Percentiles rank a stretch among this genome's conserved stretches.
These are phyloP conservation scores for Aspergillus brunneoviolaceus DNA, from an alignment of 2,329 filamentous ascomycete genomes.

Conservation along the genomic window DNA sequence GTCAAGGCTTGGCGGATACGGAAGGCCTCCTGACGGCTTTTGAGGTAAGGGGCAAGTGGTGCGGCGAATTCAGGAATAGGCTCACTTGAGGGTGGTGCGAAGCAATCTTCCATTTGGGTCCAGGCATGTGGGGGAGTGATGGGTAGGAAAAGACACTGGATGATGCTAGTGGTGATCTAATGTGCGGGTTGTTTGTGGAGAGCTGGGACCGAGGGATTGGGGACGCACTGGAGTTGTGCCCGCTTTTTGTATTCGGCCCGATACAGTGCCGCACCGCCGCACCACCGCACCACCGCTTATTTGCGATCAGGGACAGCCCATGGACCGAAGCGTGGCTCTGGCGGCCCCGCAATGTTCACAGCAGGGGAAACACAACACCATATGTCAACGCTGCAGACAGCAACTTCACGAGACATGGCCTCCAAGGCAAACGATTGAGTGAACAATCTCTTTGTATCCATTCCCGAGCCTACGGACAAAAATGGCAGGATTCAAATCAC, in stretches of 20 bases:
- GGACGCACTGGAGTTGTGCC: neutral
- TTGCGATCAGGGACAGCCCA: neutral
- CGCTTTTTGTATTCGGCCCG: constrained; percentile 10
- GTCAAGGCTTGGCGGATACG: constrained; percentile 42
- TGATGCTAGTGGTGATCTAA: neutral
- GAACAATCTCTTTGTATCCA: no score
- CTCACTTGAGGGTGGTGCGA: constrained; percentile 20
- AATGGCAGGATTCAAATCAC: neutral
- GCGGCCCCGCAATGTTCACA: neutral
- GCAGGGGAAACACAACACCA: no score
- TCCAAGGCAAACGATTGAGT: no score
- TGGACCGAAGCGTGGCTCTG: neutral
- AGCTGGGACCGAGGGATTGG: constrained; percentile 1
- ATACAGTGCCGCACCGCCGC: constrained; percentile 1
- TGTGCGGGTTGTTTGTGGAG: neutral
- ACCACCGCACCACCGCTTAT: neutral
- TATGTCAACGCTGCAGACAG: no score
- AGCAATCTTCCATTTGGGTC: neutral
- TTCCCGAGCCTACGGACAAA: neutral
- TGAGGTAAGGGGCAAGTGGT: constrained; percentile 41
- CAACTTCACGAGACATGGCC: no score
- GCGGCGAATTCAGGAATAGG: constrained; percentile 37
- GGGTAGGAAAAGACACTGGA: neutral
- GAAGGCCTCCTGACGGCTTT: constrained; percentile 39
- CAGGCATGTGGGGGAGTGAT: neutral